Evolutionary conservation across 106 monocot genomes (phyloP).

Genomic region (Acanthochlamys bracteata): DNA sequence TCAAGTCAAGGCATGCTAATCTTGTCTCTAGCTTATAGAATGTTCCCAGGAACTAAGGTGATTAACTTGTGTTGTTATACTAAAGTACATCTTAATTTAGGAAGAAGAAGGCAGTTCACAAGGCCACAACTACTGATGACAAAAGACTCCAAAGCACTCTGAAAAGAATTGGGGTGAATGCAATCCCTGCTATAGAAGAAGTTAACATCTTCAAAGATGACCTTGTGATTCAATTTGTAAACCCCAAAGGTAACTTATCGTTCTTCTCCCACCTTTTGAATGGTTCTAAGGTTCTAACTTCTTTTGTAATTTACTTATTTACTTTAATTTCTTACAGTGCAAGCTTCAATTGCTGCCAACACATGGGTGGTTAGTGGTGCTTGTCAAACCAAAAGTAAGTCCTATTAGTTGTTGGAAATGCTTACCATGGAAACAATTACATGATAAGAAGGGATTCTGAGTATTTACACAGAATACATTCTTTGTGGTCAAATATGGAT

Average conservation of each 20-base stretch:
- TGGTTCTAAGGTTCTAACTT: neutral
- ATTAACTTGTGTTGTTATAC: neutral
- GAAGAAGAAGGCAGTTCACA: conserved; percentile 18
- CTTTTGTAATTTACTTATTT: neutral
- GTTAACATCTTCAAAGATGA: conserved; percentile 18
- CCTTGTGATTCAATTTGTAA: conserved; percentile 7
- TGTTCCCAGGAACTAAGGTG: neutral
- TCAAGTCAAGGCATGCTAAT: no score
- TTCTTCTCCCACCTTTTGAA: no score
- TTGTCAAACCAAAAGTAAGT: conserved; percentile 13
- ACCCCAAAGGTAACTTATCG: conserved; percentile 8
- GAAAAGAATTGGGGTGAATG: conserved; percentile 14
- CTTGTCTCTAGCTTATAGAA: no score
- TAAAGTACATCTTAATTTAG: neutral
- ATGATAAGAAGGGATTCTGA: neutral
- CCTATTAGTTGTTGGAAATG: neutral
- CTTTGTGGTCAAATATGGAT: no score
- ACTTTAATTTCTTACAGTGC: conserved; percentile 3
- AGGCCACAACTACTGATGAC: conserved; percentile 16
- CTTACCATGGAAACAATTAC: no score
- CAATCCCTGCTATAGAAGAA: conserved; percentile 16
- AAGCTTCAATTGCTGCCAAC: conserved; percentile 16
- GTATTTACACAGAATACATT: no score
- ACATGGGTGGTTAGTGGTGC: conserved; percentile 15
- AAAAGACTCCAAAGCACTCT: conserved; percentile 16